phyloP scores from a whole-genome alignment of 805 yeast genomes.

The Hanseniaspora vineae region DNA sequence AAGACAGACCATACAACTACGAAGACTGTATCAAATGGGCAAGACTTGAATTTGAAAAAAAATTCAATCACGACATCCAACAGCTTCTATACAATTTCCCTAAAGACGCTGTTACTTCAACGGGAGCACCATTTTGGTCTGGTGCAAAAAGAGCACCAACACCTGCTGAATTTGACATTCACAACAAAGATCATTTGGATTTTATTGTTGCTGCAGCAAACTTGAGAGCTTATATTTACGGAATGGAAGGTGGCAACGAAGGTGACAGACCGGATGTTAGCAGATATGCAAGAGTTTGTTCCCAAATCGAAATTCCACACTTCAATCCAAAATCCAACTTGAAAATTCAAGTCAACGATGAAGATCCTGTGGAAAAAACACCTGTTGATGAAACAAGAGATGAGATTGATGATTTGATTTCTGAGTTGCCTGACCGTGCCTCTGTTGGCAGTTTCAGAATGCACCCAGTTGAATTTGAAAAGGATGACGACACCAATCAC shows the following conservation, averaged over 20 bases:
- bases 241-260: slow-evolving; percentile 60
- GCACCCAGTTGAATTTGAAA: slow-evolving; percentile 87
- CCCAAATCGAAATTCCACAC: slow-evolving; percentile 37
- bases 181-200: slow-evolving; percentile 64
- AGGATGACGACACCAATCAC: slow-evolving; percentile 93
- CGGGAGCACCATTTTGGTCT: slow-evolving; percentile 93
- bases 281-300: slow-evolving; percentile 42
- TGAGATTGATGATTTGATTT: slow-evolving; percentile 55
- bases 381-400: slow-evolving; percentile 42
- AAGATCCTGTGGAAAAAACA: slow-evolving; percentile 73
- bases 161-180: slow-evolving; percentile 66
- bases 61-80: slow-evolving; percentile 72
- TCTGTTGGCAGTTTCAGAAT: slow-evolving; percentile 80
- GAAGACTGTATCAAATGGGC: slow-evolving; percentile 97
- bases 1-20: slow-evolving; percentile 74
- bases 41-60: slow-evolving; percentile 72
- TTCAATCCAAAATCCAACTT: slow-evolving; percentile 68
- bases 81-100: slow-evolving; percentile 94
- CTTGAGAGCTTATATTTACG: slow-evolving; percentile 80
- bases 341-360: slow-evolving; percentile 72
- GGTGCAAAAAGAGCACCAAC: slow-evolving; percentile 95
- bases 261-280: slow-evolving; percentile 19
- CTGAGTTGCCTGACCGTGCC: slow-evolving; percentile 77
- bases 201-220: slow-evolving; percentile 86
- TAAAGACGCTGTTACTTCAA: slow-evolving; percentile 76